phyloP scores from a whole-genome alignment of 805 yeast genomes.

The Metschnikowia koreensis region DNA sequence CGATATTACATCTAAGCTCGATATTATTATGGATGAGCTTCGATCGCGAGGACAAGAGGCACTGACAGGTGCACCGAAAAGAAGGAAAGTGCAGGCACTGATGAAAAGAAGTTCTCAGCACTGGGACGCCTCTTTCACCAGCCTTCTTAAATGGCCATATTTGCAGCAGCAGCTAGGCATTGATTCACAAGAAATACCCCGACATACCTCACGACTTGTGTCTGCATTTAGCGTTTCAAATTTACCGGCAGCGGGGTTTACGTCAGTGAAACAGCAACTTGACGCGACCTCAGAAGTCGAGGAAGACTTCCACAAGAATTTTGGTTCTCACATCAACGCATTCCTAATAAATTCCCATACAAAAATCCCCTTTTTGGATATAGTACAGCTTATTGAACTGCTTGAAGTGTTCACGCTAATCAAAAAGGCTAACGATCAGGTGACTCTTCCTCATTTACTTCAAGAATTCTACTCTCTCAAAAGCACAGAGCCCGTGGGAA shows the following conservation, averaged over 20 bases:
- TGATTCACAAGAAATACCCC: conserved; percentile 11
- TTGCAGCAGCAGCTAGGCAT: conserved; percentile 18
- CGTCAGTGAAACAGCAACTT: conserved; percentile 17
- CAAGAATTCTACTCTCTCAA: conserved; percentile 10
- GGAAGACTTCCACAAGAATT: conserved; percentile 16
- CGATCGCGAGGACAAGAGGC: conserved; percentile 15
- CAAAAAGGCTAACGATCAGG: conserved; percentile 16
- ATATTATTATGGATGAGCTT: conserved; percentile 27
- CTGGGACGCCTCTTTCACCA: conserved; percentile 37
- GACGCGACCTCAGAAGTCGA: conserved; percentile 18
- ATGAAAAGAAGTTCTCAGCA: neutral
- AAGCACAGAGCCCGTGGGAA: conserved; percentile 3
- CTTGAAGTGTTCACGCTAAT: conserved; percentile 27
- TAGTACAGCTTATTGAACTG: conserved; percentile 28
- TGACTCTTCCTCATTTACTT: conserved; percentile 21
- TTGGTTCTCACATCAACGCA: conserved; percentile 24
- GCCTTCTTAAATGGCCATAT: conserved; percentile 30
- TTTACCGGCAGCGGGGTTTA: neutral
- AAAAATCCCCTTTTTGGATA: conserved; percentile 33
- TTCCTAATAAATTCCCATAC: conserved; percentile 33
- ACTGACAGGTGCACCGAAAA: neutral
- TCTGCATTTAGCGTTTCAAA: conserved; percentile 3
- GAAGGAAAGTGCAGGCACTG: neutral
- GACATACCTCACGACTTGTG: conserved; percentile 5
- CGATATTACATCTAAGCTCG: conserved; percentile 29